Evolutionary conservation across 2,329 filamentous ascomycete species (phyloP), one percentile per base, ranked within the genome.

Genomic region (Endoconidiophora polonica): DNA sequence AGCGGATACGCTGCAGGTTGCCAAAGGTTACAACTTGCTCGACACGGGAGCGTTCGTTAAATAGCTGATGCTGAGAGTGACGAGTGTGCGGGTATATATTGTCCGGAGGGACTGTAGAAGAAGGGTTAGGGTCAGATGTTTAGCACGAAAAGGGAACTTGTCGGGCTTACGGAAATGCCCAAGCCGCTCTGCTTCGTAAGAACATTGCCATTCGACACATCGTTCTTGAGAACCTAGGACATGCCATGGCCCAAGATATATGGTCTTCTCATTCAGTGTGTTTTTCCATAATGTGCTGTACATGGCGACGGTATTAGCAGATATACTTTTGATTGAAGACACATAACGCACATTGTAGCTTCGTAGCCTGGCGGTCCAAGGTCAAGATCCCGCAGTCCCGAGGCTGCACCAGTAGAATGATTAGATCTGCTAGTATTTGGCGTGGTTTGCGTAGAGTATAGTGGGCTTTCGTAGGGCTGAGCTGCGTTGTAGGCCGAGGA

Each of bases 241-340:
- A 56, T 73, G 68, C 70, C 70, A 73, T 3, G 70, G 70, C n/a
- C 71, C 71, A 5, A 74, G 64, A 54, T 73, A 73, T 43, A 73
- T 62, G 10, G 69, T 71, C 44, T 64, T 65, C 56, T 74, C 70
- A 56, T 69, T 64, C 36, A 65, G 57, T 5, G 69, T 71, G 45
- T 69, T 66, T 55, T 72, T 68, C 53, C 69, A 73, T n/a, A 73
- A 64, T 43, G 64, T 68, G 63, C 70, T 73, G 22, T n/a, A 18
- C 16, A 33, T 33, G 4, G 12, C 9, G 29, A 12, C 12, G 29
- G 9, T 12, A 12, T 33, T 33, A 33, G 29, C 9, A 12, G 29
- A 33, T 10, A 12, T 33, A 33, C 29, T 12, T 1, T 33, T 33
- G 5, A 33, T 9, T 12, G 6, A 3, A 20, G 12, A n/a, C 12